Conservation (phyloP, 257 asterid species). For the Solanum okadae region DNA sequence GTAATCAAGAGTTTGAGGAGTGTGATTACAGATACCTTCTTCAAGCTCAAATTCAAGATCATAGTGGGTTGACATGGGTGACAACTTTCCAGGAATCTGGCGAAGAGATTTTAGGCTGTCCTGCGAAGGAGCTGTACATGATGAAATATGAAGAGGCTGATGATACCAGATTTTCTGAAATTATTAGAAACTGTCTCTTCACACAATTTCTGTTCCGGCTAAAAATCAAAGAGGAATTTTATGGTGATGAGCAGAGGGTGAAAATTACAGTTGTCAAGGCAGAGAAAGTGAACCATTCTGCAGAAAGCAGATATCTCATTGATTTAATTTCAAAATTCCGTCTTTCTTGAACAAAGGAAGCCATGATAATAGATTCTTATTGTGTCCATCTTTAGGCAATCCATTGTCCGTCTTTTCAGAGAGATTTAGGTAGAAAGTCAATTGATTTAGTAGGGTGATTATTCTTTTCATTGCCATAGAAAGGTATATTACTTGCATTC, state of each 20-base stretch:
- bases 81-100: slow-evolving; percentile 96
- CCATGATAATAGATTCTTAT: neutral
- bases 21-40: slow-evolving; percentile 89
- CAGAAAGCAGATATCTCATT: slow-evolving; percentile 49
- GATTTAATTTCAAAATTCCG: slow-evolving; percentile 31
- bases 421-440: neutral
- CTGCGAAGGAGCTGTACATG: slow-evolving; percentile 73
- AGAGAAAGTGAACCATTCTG: slow-evolving; percentile 56
- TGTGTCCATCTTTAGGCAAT: neutral
- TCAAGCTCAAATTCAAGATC: slow-evolving; percentile 87
- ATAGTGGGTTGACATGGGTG: slow-evolving; percentile 83
- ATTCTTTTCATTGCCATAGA: neutral
- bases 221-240: slow-evolving; percentile 78
- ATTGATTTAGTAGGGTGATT: neutral
- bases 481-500: neutral
- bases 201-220: slow-evolving; percentile 57
- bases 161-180: slow-evolving; percentile 47
- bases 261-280: slow-evolving; percentile 81
- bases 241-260: slow-evolving; percentile 83
- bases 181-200: slow-evolving; percentile 49
- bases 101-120: slow-evolving; percentile 72
- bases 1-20: slow-evolving; percentile 79
- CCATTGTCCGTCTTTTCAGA: neutral
- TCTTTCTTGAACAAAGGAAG: slow-evolving; percentile 4
- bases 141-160: slow-evolving; percentile 45